Evolutionary conservation across 164 flowering plant genomes (phyloP).

Genomic region (Cinnamomum chago): DNA sequence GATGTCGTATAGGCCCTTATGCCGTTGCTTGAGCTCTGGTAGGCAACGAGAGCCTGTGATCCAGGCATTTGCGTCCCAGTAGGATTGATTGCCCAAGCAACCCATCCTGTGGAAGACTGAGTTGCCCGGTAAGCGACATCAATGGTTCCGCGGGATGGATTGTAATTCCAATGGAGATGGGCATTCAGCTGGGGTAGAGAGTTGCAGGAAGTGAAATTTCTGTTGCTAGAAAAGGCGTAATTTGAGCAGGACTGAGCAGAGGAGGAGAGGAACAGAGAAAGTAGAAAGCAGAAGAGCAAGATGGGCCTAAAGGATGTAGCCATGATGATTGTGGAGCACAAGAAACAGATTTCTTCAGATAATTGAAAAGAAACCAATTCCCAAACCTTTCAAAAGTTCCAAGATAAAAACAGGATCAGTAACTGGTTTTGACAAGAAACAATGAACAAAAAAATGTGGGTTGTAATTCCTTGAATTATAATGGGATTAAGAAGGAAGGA

Average conservation of each 20-base stretch:
- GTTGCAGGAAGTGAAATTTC: constrained; percentile 9
- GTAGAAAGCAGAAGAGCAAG: constrained; percentile 8
- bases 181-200: constrained; percentile 11
- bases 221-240: constrained; percentile 4
- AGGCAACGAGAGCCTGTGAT: constrained; percentile 51
- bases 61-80: constrained; percentile 33
- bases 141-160: not conserved
- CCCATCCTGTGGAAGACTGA: constrained; percentile 17
- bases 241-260: constrained; percentile 11
- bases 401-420: no score
- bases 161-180: constrained; percentile 17
- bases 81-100: constrained; percentile 47
- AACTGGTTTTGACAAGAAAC: no score
- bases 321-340: constrained; percentile 5
- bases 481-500: no score
- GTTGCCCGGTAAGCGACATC: constrained; percentile 16
- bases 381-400: no score
- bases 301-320: not conserved
- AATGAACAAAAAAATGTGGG: no score
- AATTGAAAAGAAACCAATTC: no score
- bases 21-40: constrained; percentile 18
- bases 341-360: constrained; percentile 12
- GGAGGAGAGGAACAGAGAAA: constrained; percentile 8
- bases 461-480: no score
- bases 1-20: constrained; percentile 30